Conservation (phyloP, 805 yeast genomes). For the Barnettozyma californica region DNA sequence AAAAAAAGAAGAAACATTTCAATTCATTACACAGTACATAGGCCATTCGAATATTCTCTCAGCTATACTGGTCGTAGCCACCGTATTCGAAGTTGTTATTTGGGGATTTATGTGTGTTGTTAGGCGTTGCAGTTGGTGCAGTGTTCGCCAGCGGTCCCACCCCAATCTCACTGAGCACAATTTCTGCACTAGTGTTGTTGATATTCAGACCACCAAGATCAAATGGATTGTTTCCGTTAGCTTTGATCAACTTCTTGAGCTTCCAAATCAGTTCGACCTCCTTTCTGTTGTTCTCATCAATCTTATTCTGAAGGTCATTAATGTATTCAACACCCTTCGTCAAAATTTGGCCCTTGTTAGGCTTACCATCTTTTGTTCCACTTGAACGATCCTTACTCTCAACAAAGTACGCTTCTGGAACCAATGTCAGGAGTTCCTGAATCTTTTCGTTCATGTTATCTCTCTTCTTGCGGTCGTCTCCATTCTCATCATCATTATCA, state of each 20-base stretch:
- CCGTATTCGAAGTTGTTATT: constrained; percentile 34
- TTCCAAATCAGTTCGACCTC: constrained; percentile 70
- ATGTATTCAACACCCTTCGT: constrained; percentile 73
- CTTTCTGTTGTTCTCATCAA: constrained; percentile 71
- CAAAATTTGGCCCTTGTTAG: constrained; percentile 78
- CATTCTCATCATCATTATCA: constrained; percentile 13
- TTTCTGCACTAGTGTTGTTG: constrained; percentile 72
- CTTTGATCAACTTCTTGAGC: constrained; percentile 47
- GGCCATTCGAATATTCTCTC: background rate
- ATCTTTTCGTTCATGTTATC: constrained; percentile 57
- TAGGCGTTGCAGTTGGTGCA: constrained; percentile 25
- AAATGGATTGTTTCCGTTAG: constrained; percentile 34
- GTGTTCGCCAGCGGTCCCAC: constrained; percentile 70
- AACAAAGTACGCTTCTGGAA: constrained; percentile 42
- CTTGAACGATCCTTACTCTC: constrained; percentile 39
- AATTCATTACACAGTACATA: constrained; percentile 3
- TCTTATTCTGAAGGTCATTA: constrained; percentile 57
- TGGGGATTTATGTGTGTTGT: constrained; percentile 17
- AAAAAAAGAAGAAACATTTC: no score
- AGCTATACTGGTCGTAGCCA: constrained; percentile 33
- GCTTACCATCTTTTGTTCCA: constrained; percentile 80
- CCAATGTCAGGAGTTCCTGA: constrained; percentile 41
- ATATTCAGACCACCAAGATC: constrained; percentile 32
- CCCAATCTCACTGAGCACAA: constrained; percentile 70
- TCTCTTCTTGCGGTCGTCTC: constrained; percentile 35